Evolutionary conservation across 148 eudicot species (phyloP), one percentile per base, ranked within the genome.

Genomic region (Nepenthes mirabilis): DNA sequence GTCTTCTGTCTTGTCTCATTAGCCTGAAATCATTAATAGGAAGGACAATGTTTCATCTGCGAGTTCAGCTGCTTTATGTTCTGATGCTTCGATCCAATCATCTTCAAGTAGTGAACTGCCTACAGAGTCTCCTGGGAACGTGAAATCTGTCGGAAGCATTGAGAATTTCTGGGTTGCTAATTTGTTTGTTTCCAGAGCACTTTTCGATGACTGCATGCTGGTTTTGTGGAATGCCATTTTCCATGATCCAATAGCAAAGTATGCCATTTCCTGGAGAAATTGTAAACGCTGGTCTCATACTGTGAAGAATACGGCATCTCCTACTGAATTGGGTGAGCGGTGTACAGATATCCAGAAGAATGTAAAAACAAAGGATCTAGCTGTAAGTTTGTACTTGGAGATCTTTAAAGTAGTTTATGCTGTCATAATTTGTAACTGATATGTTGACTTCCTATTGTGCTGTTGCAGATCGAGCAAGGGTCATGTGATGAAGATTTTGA

Each of bases 191-290:
- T 75, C 75, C 69, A 77, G 61, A 58, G 61, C 56, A 55, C 71
- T 86, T 55, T 77, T 80, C 71, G 70, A 80, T 69, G 68, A 83
- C 61, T 82, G 87, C 75, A 75, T 71, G 77, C 76, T 84, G 72
- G 91, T 79, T 70, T 67, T 84, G 76, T 93, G 99, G 99, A 86
- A 86, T 79, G 85, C 85, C 37, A 80, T 86, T 35, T 72, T 74
- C 64, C 79, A 79, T 76, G 99, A 89, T 66, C 84, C 79, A 63
- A 64, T 86, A 34, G 74, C 65, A 14, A 76, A 84, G 13, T 81
- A 67, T 73, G 57, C 73, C 10, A 70, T 80, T 71, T 53, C 74
- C 34, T 93, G 97, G 99, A 80, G 99, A 65, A 93, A 74, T 60
- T 61, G 55, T 37, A 79, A 62, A 66, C 81, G 77, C 5, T 86